These are phyloP conservation scores for Sugiyamaella grinbergsii DNA, from an alignment of 1,139 yeast genomes.

Conservation along the genomic window DNA sequence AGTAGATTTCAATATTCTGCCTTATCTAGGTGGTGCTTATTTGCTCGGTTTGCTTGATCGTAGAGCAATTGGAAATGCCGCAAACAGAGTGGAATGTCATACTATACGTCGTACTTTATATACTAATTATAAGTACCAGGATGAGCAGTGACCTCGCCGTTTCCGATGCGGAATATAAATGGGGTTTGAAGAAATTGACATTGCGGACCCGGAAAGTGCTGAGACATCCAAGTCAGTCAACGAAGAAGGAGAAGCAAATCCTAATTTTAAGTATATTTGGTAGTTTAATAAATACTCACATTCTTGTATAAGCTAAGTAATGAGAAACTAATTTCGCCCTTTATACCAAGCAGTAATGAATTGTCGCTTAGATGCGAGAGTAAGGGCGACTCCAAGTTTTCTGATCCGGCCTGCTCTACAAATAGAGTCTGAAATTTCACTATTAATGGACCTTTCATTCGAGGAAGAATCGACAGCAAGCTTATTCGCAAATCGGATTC, in stretches of 20 bases:
- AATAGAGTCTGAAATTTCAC: slow-evolving; percentile 33
- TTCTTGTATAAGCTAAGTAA: too few relatives aligned
- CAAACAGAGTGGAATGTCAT: slow-evolving; percentile 36
- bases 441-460: slow-evolving; percentile 23
- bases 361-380: slow-evolving; percentile 37
- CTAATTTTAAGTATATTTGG: slow-evolving; percentile 28
- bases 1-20: slow-evolving; percentile 19
- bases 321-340: slow-evolving; percentile 13
- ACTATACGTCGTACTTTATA: too few relatives aligned
- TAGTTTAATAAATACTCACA: slow-evolving; percentile 8
- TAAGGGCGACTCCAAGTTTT: slow-evolving; percentile 40
- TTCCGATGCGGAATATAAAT: slow-evolving; percentile 46
- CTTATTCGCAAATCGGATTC: slow-evolving; percentile 34
- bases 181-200: slow-evolving; percentile 32
- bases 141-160: slow-evolving; percentile 51
- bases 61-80: slow-evolving; percentile 52
- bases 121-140: slow-evolving; percentile 47
- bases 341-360: slow-evolving; percentile 39
- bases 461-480: slow-evolving; percentile 23
- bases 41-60: slow-evolving; percentile 44
- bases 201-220: slow-evolving; percentile 29
- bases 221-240: slow-evolving; percentile 23
- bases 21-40: slow-evolving; percentile 22
- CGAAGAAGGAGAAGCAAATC: slow-evolving; percentile 28
- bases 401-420: slow-evolving; percentile 41